A percentile compares a stretch with the other conserved stretches of the same genome.
Evolutionary conservation across 164 flowering plant species (phyloP).

Genomic region (Kingdonia uniflora): DNA sequence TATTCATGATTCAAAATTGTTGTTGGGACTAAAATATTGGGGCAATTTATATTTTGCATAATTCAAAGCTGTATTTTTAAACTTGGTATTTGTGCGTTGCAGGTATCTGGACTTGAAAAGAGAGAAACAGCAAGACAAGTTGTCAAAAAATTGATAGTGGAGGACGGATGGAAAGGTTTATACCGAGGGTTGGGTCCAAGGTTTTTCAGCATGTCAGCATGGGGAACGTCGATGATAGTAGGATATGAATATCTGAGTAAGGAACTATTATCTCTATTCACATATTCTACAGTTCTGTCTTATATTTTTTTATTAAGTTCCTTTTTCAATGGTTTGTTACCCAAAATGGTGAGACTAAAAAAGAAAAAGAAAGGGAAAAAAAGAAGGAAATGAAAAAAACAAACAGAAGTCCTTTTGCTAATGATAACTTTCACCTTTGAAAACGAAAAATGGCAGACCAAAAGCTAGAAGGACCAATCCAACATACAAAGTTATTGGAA

Average conservation of each 20-base stretch:
- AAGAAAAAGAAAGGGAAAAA: too few species aligned
- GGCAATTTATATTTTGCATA: background rate
- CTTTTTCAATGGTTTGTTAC: too few species aligned
- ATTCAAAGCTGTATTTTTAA: conserved; percentile 3
- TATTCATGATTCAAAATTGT: too few species aligned
- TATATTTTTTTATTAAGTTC: too few species aligned
- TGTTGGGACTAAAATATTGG: background rate
- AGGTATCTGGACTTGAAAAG: conserved; percentile 77
- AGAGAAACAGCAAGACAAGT: conserved; percentile 53
- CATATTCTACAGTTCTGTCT: too few species aligned
- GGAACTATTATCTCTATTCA: conserved; percentile 9
- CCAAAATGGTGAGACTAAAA: too few species aligned
- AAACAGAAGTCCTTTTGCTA: too few species aligned
- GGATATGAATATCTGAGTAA: conserved; percentile 92
- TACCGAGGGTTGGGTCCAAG: conserved; percentile 94
- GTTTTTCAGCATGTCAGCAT: conserved; percentile 94
- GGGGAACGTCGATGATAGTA: conserved; percentile 99
- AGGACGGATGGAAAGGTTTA: conserved; percentile 92
- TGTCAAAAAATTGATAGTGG: conserved; percentile 48
- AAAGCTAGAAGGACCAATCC: too few species aligned
- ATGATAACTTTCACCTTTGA: too few species aligned
- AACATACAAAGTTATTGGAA: too few species aligned
- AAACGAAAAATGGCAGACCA: too few species aligned
- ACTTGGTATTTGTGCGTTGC: conserved; percentile 9
- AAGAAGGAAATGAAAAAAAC: too few species aligned